These are phyloP conservation scores for Trypanosoma lewisi DNA, from an alignment of 208 protist genomes.

Conservation along the genomic window DNA sequence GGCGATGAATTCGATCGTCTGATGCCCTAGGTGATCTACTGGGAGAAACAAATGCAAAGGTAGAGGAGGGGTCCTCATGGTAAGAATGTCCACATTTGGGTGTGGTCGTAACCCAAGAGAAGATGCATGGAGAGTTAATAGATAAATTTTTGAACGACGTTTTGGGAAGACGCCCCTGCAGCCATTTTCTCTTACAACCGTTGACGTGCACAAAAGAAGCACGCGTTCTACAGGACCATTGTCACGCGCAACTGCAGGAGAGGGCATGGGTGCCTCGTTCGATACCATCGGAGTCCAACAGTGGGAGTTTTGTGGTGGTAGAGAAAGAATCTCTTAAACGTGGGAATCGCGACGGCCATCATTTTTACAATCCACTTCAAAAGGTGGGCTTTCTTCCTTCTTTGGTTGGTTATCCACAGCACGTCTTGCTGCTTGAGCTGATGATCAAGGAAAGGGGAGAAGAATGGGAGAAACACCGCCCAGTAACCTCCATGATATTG, in stretches of 20 bases:
- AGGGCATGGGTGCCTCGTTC: background rate
- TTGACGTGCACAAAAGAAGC: constrained; percentile 43
- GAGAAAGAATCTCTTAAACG: background rate
- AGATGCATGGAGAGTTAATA: background rate
- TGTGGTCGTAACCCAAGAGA: background rate
- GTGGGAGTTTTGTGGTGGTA: background rate
- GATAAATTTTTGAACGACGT: background rate
- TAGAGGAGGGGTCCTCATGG: no score
- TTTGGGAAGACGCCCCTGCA: background rate
- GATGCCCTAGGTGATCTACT: background rate
- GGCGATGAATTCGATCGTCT: constrained; percentile 31
- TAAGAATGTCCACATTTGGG: no score
- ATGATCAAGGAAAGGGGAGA: no score
- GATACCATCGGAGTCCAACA: background rate
- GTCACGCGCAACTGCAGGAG: background rate
- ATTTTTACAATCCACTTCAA: background rate
- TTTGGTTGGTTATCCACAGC: background rate
- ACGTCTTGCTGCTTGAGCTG: no score
- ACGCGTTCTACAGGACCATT: constrained; percentile 29
- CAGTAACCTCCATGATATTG: background rate
- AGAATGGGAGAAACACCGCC: background rate
- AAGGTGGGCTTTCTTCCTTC: background rate
- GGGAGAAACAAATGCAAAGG: no score
- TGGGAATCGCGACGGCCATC: background rate
- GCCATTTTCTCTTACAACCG: constrained; percentile 38